A percentile compares a stretch with the other conserved stretches of the same genome.
These are phyloP conservation scores for Picocystis sp. DNA, from an alignment of 163 green algal species.

Conservation along the genomic window DNA sequence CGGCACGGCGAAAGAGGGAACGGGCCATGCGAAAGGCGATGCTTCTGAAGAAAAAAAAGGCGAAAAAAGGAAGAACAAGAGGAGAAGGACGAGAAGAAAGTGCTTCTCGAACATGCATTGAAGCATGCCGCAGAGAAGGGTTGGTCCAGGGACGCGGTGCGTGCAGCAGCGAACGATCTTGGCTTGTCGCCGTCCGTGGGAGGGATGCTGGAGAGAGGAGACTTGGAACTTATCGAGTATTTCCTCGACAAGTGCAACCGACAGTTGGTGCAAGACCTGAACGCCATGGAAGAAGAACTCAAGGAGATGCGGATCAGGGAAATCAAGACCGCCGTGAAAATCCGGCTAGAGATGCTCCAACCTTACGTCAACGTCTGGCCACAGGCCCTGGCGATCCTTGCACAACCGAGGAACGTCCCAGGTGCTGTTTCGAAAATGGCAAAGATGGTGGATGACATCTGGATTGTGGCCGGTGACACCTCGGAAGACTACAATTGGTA, in stretches of 20 bases:
- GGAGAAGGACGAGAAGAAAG: too few species aligned
- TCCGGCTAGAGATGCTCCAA: slow-evolving; percentile 3
- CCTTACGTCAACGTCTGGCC: slow-evolving; percentile 4
- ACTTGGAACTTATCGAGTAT: not conserved
- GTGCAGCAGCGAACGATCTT: not conserved
- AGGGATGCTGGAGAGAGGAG: not conserved
- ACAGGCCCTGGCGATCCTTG: not conserved
- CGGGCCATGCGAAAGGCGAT: too few species aligned
- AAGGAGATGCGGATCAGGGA: slow-evolving; percentile 5
- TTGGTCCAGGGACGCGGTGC: not conserved
- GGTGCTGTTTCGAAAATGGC: not conserved
- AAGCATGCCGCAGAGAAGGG: not conserved
- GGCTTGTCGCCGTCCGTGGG: not conserved
- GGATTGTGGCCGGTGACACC: slow-evolving; percentile 2
- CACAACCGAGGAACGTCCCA: slow-evolving; percentile 5
- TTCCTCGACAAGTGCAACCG: slow-evolving; percentile 1
- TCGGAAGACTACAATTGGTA: slow-evolving; percentile 7
- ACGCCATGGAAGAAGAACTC: not conserved
- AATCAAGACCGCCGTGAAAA: not conserved
- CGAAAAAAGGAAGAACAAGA: too few species aligned
- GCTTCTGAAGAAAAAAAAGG: too few species aligned
- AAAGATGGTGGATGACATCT: slow-evolving; percentile 6
- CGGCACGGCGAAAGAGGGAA: too few species aligned
- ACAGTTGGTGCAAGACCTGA: slow-evolving; percentile 1
- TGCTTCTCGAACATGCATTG: not conserved